Evolutionary conservation across 2,329 filamentous ascomycete species (phyloP).

Genomic region (Ophiostoma pallidulum): DNA sequence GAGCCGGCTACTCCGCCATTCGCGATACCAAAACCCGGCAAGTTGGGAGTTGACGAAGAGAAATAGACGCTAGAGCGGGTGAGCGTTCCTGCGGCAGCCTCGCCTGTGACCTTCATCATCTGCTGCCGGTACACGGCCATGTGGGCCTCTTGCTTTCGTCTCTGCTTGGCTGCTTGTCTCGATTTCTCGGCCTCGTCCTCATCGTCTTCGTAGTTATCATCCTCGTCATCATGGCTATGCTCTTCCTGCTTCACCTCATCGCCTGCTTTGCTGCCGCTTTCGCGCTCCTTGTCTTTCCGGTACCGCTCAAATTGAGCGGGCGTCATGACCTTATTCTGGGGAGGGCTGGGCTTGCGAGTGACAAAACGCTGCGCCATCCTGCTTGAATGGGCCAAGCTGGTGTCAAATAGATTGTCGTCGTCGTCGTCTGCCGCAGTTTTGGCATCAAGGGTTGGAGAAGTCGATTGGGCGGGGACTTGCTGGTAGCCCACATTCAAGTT

Average conservation of each 20-base stretch:
- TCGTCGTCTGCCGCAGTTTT: conserved; percentile 41
- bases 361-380: conserved; percentile 28
- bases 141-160: conserved; percentile 81
- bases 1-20: no score
- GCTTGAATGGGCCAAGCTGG: conserved; percentile 30
- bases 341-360: conserved; percentile 28
- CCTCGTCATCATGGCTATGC: conserved; percentile 53
- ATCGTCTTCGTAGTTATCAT: conserved; percentile 59
- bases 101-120: conserved; percentile 94
- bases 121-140: conserved; percentile 84
- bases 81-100: conserved; percentile 40
- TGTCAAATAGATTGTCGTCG: conserved; percentile 49
- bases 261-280: conserved; percentile 32
- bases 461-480: conserved; percentile 24
- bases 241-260: conserved; percentile 36
- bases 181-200: conserved; percentile 73
- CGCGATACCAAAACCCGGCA: conserved; percentile 33
- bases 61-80: conserved; percentile 46
- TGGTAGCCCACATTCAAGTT: conserved; percentile 20
- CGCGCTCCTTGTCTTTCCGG: conserved; percentile 61
- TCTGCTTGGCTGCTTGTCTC: conserved; percentile 62
- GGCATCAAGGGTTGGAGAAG: conserved; percentile 23
- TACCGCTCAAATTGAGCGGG: conserved; percentile 79
- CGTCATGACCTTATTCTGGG: conserved; percentile 75
- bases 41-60: conserved; percentile 54